A percentile compares a stretch with the other conserved stretches of the same genome.
These are phyloP conservation scores for Geosmithia putterillii DNA, from an alignment of 2,329 filamentous ascomycete species.

Conservation along the genomic window DNA sequence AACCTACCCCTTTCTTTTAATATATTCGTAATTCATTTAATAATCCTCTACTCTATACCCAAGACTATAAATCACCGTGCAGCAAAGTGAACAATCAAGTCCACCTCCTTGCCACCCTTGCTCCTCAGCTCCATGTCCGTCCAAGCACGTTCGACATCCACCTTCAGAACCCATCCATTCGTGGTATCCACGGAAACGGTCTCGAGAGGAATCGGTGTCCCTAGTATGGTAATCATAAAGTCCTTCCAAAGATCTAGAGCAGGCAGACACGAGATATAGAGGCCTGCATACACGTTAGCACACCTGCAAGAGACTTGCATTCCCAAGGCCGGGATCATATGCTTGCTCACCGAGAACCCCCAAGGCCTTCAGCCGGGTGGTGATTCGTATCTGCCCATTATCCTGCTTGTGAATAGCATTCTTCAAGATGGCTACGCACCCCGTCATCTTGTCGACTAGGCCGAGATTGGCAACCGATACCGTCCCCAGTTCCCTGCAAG, in stretches of 20 bases:
- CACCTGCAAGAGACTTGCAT: not conserved
- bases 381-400: conserved; percentile 51
- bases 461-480: conserved; percentile 60
- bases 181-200: conserved; percentile 46
- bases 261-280: conserved; percentile 65
- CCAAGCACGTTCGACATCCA: conserved; percentile 73
- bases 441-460: conserved; percentile 80
- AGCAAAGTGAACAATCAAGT: conserved; percentile 49
- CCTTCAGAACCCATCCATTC: conserved; percentile 53
- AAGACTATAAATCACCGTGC: not conserved
- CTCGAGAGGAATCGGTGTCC: conserved; percentile 52
- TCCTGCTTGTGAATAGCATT: conserved; percentile 40
- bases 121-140: conserved; percentile 54
- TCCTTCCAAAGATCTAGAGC: conserved; percentile 46
- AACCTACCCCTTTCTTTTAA: no score
- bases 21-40: not conserved
- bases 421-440: conserved; percentile 61
- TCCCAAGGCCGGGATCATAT: not conserved
- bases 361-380: conserved; percentile 65
- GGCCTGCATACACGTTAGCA: conserved; percentile 24
- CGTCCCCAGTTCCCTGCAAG: conserved; percentile 15
- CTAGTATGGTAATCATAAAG: conserved; percentile 65
- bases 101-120: conserved; percentile 72
- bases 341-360: conserved; percentile 51
- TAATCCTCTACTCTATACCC: not conserved